These are phyloP conservation scores for Sclerotinia sclerotiorum DNA, from an alignment of 2,329 filamentous ascomycete genomes.

Conservation along the genomic window DNA sequence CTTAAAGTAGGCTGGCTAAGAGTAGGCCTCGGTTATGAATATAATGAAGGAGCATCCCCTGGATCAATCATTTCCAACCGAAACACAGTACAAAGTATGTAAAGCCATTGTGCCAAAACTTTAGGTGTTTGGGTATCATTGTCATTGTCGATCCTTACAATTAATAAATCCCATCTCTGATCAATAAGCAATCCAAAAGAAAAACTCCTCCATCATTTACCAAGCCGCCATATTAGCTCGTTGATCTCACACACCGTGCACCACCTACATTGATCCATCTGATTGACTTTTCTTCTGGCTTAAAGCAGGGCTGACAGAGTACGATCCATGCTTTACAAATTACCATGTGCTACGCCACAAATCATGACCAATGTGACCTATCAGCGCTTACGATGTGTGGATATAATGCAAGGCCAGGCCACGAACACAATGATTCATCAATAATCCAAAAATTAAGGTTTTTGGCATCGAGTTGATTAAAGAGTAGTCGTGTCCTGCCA, in stretches of 20 bases:
- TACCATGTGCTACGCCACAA: conserved; percentile 18
- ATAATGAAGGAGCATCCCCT: background rate
- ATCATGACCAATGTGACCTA: conserved; percentile 13
- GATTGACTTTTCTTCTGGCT: background rate
- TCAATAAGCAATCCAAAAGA: background rate
- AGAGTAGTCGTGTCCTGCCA: conserved; percentile 1
- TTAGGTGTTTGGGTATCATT: background rate
- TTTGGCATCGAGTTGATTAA: conserved; percentile 3
- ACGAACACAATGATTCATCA: background rate
- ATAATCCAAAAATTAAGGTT: conserved; percentile 8
- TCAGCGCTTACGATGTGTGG: background rate
- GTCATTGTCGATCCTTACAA: background rate
- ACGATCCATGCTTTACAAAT: background rate
- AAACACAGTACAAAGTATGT: too few relatives aligned
- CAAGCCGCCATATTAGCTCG: background rate
- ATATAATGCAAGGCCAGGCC: conserved; percentile 6
- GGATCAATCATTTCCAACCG: background rate
- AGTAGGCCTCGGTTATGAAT: background rate
- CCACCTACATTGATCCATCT: background rate
- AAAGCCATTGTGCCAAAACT: background rate
- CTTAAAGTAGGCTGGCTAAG: background rate
- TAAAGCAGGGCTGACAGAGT: conserved; percentile 17
- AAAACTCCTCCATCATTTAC: background rate
- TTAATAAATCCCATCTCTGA: background rate
- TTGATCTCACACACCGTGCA: conserved; percentile 1